These are phyloP conservation scores for Bacterosira constricta DNA, from an alignment of 108 stramenopile species.

Conservation along the genomic window DNA sequence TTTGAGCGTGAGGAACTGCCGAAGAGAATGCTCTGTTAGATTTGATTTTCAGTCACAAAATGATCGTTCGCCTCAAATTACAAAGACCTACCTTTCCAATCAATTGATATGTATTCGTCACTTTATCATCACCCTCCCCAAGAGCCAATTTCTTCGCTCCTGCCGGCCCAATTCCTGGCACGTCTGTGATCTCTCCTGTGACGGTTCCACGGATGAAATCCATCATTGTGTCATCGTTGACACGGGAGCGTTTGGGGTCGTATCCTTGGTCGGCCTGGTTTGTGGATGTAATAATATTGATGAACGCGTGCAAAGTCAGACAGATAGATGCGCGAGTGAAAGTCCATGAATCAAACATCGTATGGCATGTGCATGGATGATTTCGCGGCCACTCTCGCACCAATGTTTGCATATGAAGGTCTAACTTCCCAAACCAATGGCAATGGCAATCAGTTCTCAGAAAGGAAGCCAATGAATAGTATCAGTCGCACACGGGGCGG, in stretches of 20 bases:
- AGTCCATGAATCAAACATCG: no score
- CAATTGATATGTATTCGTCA: conserved; percentile 87
- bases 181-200: conserved; percentile 69
- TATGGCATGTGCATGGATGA: no score
- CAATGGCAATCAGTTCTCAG: no score
- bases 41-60: no score
- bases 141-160: conserved; percentile 69
- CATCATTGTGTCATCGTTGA: conserved; percentile 74
- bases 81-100: conserved; percentile 63
- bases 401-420: no score
- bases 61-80: not conserved
- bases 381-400: no score
- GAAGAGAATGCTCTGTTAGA: not conserved
- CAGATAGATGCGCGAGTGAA: no score
- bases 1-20: conserved; percentile 90
- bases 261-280: conserved; percentile 54
- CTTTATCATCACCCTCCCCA: conserved; percentile 58
- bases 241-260: conserved; percentile 80
- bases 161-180: conserved; percentile 91
- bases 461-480: no score
- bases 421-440: not conserved
- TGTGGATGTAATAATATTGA: not conserved
- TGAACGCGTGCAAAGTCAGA: not conserved
- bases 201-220: conserved; percentile 59
- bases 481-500: no score